These are phyloP conservation scores for Wickerhamiella alocasiicola DNA, from an alignment of 805 yeast genomes.

Conservation along the genomic window DNA sequence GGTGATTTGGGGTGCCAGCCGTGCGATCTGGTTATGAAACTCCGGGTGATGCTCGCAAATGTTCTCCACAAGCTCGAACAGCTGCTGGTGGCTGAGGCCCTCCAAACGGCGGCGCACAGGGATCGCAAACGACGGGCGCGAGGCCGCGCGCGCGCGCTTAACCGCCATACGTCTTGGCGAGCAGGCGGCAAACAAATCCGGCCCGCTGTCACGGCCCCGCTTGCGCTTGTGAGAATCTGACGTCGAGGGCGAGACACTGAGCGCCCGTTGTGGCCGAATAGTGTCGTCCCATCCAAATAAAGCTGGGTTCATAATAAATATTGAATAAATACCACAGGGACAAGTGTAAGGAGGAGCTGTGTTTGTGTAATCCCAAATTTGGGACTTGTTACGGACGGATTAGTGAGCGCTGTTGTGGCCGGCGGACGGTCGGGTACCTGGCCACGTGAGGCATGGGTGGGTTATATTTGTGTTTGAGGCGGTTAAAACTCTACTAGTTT, in stretches of 20 bases:
- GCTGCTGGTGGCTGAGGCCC: conserved; percentile 44
- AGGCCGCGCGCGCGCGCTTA: background rate
- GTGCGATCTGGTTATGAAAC: conserved; percentile 37
- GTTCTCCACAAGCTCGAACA: conserved; percentile 40
- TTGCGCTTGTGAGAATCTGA: conserved; percentile 16
- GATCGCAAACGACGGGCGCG: conserved; percentile 27
- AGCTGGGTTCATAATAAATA: conserved; percentile 4
- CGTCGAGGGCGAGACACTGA: background rate
- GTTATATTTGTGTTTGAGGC: too few species aligned
- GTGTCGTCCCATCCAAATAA: conserved; percentile 23
- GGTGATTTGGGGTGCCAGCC: conserved; percentile 46
- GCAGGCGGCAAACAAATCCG: background rate
- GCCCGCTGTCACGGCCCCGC: conserved; percentile 18
- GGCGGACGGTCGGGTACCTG: too few species aligned
- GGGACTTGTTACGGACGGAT: too few species aligned
- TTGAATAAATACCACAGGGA: too few species aligned
- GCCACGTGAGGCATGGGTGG: too few species aligned
- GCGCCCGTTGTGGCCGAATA: conserved; percentile 16
- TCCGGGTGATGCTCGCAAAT: conserved; percentile 54
- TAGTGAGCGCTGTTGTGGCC: too few species aligned
- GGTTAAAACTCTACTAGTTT: too few species aligned
- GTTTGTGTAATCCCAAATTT: too few species aligned
- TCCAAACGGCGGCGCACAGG: conserved; percentile 57
- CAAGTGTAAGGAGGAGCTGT: too few species aligned
- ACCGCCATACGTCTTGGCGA: conserved; percentile 4